A percentile compares a stretch with the other conserved stretches of the same genome.
phyloP scores from a whole-genome alignment of 2,329 filamentous ascomycete species.

The Fusarium sp. region DNA sequence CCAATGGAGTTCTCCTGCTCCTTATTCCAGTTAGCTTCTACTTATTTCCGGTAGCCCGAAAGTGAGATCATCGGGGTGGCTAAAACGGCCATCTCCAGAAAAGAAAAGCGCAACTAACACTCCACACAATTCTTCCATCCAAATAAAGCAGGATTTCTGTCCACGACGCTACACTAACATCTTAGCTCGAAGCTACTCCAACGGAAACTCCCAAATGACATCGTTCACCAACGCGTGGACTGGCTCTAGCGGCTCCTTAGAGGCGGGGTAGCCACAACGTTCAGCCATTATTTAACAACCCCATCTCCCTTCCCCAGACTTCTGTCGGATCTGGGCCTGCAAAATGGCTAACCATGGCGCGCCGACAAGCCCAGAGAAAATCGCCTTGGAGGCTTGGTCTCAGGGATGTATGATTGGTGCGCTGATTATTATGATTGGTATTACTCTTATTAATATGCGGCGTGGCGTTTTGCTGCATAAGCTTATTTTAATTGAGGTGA shows the following conservation, averaged over 20 bases:
- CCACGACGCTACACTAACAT: neutral
- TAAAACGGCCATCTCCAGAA: neutral
- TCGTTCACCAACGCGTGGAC: neutral
- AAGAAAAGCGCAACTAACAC: neutral
- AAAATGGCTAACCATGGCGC: constrained; percentile 6
- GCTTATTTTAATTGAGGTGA: constrained; percentile 62
- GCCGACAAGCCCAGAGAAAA: constrained; percentile 21
- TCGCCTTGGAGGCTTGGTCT: constrained; percentile 59
- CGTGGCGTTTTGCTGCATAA: constrained; percentile 61
- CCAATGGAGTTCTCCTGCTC: neutral
- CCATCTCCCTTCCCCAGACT: no score
- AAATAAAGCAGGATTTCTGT: neutral
- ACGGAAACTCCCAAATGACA: neutral
- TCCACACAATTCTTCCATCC: rapidly evolving
- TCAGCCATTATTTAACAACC: neutral
- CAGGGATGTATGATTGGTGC: constrained; percentile 63
- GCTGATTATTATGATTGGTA: constrained; percentile 60
- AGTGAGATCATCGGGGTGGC: neutral
- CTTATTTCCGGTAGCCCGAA: neutral
- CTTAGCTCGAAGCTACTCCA: neutral
- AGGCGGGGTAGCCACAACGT: neutral
- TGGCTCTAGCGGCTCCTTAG: neutral
- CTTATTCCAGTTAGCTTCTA: neutral
- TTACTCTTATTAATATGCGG: constrained; percentile 63
- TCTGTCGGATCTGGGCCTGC: neutral